phyloP scores from a whole-genome alignment of 306 rosid species.

The Pterocarpus santalinus region DNA sequence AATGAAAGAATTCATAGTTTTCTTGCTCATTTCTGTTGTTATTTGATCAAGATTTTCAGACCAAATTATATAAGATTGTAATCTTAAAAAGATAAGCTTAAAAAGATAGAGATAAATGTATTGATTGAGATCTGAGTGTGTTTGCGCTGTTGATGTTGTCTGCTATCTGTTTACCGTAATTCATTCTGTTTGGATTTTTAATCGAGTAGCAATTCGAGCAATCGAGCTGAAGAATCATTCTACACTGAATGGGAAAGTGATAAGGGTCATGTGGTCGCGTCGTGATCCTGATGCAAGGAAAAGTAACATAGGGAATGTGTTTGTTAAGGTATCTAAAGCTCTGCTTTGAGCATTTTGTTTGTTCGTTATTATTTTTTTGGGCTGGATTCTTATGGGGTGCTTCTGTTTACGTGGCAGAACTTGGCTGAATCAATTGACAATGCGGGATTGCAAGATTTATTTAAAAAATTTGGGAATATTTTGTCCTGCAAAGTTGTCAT shows the following conservation, averaged over 20 bases:
- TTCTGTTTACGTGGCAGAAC: conserved; percentile 62
- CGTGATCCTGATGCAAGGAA: conserved; percentile 82
- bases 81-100: neutral
- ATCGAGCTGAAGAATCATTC: conserved; percentile 73
- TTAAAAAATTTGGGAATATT: conserved; percentile 70
- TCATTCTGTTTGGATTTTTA: conserved; percentile 32
- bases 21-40: neutral
- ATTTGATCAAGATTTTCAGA: too few relatives aligned
- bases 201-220: conserved; percentile 63
- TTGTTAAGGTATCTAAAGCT: conserved; percentile 72
- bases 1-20: conserved; percentile 2
- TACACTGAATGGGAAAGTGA: conserved; percentile 67
- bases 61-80: neutral
- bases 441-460: conserved; percentile 67
- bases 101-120: neutral
- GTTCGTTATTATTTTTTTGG: conserved; percentile 30
- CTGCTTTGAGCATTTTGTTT: conserved; percentile 3
- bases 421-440: conserved; percentile 65
- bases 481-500: conserved; percentile 82
- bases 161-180: neutral
- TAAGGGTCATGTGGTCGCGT: conserved; percentile 86
- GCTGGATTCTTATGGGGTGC: conserved; percentile 19
- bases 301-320: conserved; percentile 78
- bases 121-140: conserved; percentile 38
- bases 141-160: conserved; percentile 1